Base-by-base conservation (phyloP, 192 early-diverging fungal genomes). In the Anaeromyces robustus region DNA sequence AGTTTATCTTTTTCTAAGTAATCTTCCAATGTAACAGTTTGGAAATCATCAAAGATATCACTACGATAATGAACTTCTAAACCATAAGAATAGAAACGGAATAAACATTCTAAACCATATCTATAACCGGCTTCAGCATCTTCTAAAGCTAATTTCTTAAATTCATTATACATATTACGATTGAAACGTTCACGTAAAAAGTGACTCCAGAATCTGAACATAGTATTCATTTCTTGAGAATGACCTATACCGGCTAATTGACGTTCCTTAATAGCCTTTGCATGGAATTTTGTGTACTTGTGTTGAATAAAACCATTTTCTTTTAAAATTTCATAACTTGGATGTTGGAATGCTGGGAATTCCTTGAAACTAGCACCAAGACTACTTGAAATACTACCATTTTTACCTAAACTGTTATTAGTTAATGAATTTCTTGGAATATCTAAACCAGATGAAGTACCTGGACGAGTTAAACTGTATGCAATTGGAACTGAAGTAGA, bases 251-350 rank as follows among this genome's bases (percentile, higher is more conserved):
- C 97, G 26, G 92, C 88, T 78, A 90, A 90, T 86, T 96, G 96
- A 84, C 97, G 96, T 87, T 98, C 97, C 83, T 92, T 92, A 77
- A 97, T 86, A 34, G 97, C 97, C 88, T 95, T 94, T 80, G 92
- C 92, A 82, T 94, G 95, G 87, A 95, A 98, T 85, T 96, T 94
- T 84, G 93, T 90, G 86, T 98, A 98, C 85, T 95, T 97, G 86
- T 97, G 94, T 88, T 98, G 95, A 80, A 97, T 88, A 83, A 97
- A 98, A n/a, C 97, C 97, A 85, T 96, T 95, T 87, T 98, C 97
- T 80, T 93, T 94, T 85, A 98, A 86, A 29, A 98, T 88, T 84
- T 96, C 95, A 84, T 97, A 96, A 77, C 90, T 92, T 4, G 97
- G 97, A 85, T 98, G 97, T 88, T 95, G 52, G 52, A 68, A 68